Evolutionary conservation across 768 basidiomycete genomes (phyloP).

Genomic region (Lactarius deliciosus): DNA sequence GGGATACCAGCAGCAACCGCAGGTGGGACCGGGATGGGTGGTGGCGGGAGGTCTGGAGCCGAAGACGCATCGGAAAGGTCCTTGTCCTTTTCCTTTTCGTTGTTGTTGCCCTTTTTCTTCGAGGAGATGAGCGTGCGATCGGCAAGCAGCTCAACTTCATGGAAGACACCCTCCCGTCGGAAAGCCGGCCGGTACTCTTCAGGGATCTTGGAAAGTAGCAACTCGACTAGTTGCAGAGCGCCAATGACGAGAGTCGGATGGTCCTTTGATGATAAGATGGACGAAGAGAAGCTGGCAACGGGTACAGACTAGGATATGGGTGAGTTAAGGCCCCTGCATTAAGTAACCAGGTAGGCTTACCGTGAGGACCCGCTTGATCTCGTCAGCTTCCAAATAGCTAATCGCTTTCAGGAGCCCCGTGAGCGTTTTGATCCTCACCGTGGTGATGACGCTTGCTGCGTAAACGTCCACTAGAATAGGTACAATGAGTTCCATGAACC

Average conservation of each 20-base stretch:
- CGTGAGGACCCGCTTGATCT: conserved; percentile 71
- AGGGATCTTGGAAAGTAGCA: conserved; percentile 82
- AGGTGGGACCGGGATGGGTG: conserved; percentile 40
- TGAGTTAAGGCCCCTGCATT: conserved; percentile 16
- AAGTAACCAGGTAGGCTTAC: conserved; percentile 42
- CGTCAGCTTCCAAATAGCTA: conserved; percentile 79
- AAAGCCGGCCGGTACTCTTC: conserved; percentile 85
- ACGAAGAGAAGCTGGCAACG: conserved; percentile 91
- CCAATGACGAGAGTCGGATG: conserved; percentile 83
- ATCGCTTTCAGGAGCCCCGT: conserved; percentile 88
- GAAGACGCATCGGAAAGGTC: conserved; percentile 42
- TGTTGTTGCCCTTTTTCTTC: conserved; percentile 50
- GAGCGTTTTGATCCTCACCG: conserved; percentile 86
- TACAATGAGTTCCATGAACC: conserved; percentile 85
- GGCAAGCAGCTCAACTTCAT: conserved; percentile 84
- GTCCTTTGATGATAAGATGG: conserved; percentile 90
- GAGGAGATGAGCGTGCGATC: conserved; percentile 56
- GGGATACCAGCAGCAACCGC: conserved; percentile 48
- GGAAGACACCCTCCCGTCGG: conserved; percentile 93
- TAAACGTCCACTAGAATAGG: conserved; percentile 98
- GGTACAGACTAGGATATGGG: conserved; percentile 70
- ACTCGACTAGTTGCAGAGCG: conserved; percentile 90
- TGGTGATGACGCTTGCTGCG: conserved; percentile 90
- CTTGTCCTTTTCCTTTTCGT: conserved; percentile 47
- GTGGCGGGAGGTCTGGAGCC: conserved; percentile 39